Base-by-base conservation (phyloP, 2,329 filamentous ascomycete genomes). In the Xylariaceae sp. region DNA sequence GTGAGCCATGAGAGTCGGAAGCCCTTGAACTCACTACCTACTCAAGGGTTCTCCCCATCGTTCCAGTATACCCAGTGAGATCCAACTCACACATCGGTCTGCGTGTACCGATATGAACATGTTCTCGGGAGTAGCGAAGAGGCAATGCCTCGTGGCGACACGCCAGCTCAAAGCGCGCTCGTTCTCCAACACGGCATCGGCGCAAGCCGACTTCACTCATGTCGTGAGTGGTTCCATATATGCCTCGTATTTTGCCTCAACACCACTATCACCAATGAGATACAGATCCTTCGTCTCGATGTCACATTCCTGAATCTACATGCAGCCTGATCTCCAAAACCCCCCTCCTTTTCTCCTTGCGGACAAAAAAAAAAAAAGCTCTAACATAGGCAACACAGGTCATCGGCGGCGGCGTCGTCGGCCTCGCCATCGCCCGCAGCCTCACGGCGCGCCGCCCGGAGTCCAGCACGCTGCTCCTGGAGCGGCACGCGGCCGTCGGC, bases 381-480 rank as follows among this genome's bases (percentile, higher is more conserved):
- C n/a, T n/a, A n/a, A n/a, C n/a, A n/a, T n/a, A n/a, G n/a, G n/a
- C n/a, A n/a, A n/a, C 2, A 24, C 19, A 78, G 70, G 69, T 81
- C 26, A 72, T 81, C 41, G 78, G 78, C 51, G 77, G 71, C 51
- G 78, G 78, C 49, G 76, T 87, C 0, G 83, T 95, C 28, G 90
- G 90, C 9, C 77, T 95, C 2, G 85, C 90, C 8, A 78, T 89
- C 41, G 87, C 89, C 4, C 78, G 85, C 4, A 75, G 83, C 48
- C 75, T 95, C 18, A 81, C 89, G 40, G 77, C 42, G 4, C 51
- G 19, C 69, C 73, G 44, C 71, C 79, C 24, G 31, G 69, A 73
- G 16, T 73, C 75, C 4, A 79, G 78, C 2, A 91, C 87, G 0
- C 73, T 95, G 11, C 71, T 95, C 40, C 79, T 96, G 2, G 90